These are phyloP conservation scores for Elsinoe australis DNA, from an alignment of 2,329 filamentous ascomycete species.

Conservation along the genomic window DNA sequence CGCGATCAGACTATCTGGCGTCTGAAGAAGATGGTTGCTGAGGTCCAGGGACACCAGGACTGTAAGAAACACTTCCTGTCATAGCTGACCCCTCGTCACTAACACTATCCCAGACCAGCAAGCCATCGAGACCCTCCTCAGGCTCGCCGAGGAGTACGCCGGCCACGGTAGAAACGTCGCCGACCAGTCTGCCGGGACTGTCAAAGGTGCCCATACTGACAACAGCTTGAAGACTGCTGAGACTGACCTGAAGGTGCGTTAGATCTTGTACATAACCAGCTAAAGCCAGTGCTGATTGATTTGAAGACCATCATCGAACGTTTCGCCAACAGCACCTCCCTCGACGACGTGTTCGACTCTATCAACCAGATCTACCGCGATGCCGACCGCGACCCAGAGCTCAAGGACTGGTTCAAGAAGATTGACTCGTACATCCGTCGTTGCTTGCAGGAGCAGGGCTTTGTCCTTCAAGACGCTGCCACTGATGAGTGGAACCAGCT, in stretches of 20 bases:
- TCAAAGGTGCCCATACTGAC: slow-evolving; percentile 63
- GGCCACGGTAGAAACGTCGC: slow-evolving; percentile 62
- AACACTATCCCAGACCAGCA: slow-evolving; percentile 55
- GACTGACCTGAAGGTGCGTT: slow-evolving; percentile 63
- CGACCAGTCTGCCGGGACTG: slow-evolving; percentile 56
- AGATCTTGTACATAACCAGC: slow-evolving; percentile 33
- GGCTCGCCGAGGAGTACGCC: slow-evolving; percentile 76
- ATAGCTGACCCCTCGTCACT: too few relatives aligned
- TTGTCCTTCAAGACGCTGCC: slow-evolving; percentile 73
- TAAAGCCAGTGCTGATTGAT: slow-evolving; percentile 43
- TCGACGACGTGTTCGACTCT: slow-evolving; percentile 74
- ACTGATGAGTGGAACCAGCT: slow-evolving; percentile 75
- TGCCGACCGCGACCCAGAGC: slow-evolving; percentile 76
- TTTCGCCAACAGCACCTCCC: slow-evolving; percentile 89
- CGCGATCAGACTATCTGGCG: slow-evolving; percentile 88
- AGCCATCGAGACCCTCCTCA: slow-evolving; percentile 81
- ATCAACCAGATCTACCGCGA: slow-evolving; percentile 81
- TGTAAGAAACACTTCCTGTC: slow-evolving; percentile 45
- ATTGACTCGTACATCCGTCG: slow-evolving; percentile 71
- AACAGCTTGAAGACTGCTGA: slow-evolving; percentile 63
- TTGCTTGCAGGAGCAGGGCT: slow-evolving; percentile 82
- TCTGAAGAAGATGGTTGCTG: slow-evolving; percentile 94
- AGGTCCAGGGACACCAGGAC: slow-evolving; percentile 91
- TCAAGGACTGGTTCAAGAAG: slow-evolving; percentile 81
- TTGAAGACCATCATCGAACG: slow-evolving; percentile 71